Evolutionary conservation across 306 rosid genomes (phyloP).

Genomic region (Hylodesmum podocarpum): DNA sequence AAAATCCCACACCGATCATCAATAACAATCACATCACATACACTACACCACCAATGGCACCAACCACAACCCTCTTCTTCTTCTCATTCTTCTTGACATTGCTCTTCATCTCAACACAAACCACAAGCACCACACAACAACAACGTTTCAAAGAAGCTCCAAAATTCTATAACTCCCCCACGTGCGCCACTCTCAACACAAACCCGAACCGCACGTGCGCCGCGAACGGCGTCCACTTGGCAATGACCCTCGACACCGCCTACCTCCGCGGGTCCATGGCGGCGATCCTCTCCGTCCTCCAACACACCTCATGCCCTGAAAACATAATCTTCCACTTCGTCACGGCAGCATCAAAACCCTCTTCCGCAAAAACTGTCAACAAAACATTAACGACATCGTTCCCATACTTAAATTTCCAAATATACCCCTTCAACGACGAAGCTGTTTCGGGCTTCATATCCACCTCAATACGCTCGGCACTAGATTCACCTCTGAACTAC

Average conservation of each 20-base stretch:
- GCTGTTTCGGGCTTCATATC: constrained; percentile 82
- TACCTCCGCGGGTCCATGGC: constrained; percentile 98
- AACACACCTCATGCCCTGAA: constrained; percentile 90
- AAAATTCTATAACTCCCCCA: constrained; percentile 73
- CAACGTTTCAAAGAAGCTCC: constrained; percentile 79
- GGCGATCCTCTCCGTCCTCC: constrained; percentile 79
- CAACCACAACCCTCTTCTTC: neutral
- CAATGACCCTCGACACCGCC: constrained; percentile 83
- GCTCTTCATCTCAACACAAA: neutral
- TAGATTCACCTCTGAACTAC: constrained; percentile 83
- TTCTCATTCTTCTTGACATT: neutral
- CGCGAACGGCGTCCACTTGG: constrained; percentile 55
- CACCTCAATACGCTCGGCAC: constrained; percentile 83
- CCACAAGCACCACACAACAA: constrained; percentile 7
- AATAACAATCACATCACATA: no score
- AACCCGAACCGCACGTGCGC: constrained; percentile 28
- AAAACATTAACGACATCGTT: constrained; percentile 49
- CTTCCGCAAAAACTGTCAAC: constrained; percentile 24
- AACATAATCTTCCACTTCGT: constrained; percentile 74
- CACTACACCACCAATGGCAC: neutral
- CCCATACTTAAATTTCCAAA: constrained; percentile 66
- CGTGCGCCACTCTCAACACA: constrained; percentile 39
- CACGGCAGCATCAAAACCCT: constrained; percentile 42
- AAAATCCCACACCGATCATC: neutral
- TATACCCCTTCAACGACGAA: constrained; percentile 62